Base-by-base conservation (phyloP, 2,329 filamentous ascomycete species). In the Hymenoscyphus salicellus region DNA sequence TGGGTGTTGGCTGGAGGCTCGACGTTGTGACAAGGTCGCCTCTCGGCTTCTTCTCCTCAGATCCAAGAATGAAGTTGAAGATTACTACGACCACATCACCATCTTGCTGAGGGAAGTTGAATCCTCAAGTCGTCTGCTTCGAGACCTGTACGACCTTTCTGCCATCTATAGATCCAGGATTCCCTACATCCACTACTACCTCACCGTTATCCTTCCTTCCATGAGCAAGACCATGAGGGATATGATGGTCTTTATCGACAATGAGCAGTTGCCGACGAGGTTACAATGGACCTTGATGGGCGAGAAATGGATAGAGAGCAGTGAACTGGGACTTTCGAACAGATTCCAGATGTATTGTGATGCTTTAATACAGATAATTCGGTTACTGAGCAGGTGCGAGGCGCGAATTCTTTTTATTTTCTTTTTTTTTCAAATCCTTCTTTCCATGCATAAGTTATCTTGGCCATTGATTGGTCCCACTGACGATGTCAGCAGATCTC, bases 211-310 rank as follows among this genome's bases (percentile, higher is more conserved):
- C 17, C 77, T 88, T 1, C 85, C 85, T 0, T 86, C 84, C 63
- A 75, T 88, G 20, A 79, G 78, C 61, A 80, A 77, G 63, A 83
- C 82, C 0, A 73, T 88, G 17, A 74, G 78, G 52, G 84, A 87
- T 66, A 87, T 88, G 68, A 80, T 75, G 49, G 66, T 65, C 8
- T 80, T 80, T 73, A 82, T 85, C 69, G 80, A 85, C 38, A 81
- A 87, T 70, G 80, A 77, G 41, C 78, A 77, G 4, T 68, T 81
- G 52, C 77, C 78, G 20, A 81, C 79, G 62, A 79, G 82, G 66
- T 76, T 79, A 41, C 80, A 84, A 62, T 88, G 86, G 86, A 79
- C 81, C 52, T 80, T 79, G 68, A 87, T 88, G 84, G 85, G 83
- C 71, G 79, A 86, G 72, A 75, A 77, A 5, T 80, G 88, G 79